Evolutionary conservation across 176 grass and related monocot species (phyloP), one percentile per base, ranked within the genome.

Genomic region (Bolboschoenus planiculmis): DNA sequence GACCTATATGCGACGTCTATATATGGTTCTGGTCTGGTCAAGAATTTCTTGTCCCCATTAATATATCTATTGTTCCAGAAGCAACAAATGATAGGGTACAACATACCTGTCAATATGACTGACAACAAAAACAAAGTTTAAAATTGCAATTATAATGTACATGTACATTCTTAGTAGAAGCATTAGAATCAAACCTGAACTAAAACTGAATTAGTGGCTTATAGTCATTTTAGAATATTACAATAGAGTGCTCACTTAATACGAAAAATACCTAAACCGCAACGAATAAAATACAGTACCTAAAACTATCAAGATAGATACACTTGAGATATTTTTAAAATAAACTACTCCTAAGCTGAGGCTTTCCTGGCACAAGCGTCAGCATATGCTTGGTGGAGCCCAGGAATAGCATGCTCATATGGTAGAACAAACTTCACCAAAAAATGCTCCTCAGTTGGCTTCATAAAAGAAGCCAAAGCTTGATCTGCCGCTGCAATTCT

Each of bases 351-450:
- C 55, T 53, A 53, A 53, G 7, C 50, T 53, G 50, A 7, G n/a
- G 55, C 5, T 43, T 71, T 42, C 9, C 35, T 18, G 7, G 66
- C 4, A 66, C 0, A 66, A 35, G 10, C 39, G 43, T 72, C 39
- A 26, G 27, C 47, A n/a, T 79, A 79, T 34, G 53, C 53, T 36
- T 56, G 6, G 53, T 20, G 40, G 2, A 93, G 81, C 7, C 85
- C 78, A 75, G 89, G 87, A 4, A 31, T 29, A 20, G 65, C 40
- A 29, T 86, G 24, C 9, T 86, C 84, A 86, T 88, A 71, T 46
- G 26, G 86, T 0, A 83, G 36, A 53, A 97, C 54, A 78, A 83
- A 89, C 44, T 72, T 88, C 29, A 83, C 50, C 30, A 90, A 1
- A 40, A 90, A 93, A 4, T 1, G 54, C 27, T 68, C 46, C 34